Evolutionary conservation across 768 basidiomycete genomes (phyloP).

Genomic region (Termitomyces sp.): DNA sequence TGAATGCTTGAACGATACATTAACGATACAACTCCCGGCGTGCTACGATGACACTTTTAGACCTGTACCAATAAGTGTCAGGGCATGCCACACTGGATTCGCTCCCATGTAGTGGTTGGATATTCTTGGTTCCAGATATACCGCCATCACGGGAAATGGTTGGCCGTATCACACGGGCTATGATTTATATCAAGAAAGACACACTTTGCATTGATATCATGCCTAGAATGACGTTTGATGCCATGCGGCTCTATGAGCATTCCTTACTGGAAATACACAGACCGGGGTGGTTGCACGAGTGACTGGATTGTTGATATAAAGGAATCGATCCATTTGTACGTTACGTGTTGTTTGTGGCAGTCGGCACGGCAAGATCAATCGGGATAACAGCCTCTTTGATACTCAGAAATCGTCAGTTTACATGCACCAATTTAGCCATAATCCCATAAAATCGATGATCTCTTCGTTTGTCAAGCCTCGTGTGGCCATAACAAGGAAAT

Average conservation of each 20-base stretch:
- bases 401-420: not conserved
- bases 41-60: not conserved
- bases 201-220: slow-evolving; percentile 6
- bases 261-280: slow-evolving; percentile 14
- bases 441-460: slow-evolving; percentile 47
- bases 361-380: slow-evolving; percentile 23
- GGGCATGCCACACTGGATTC: not conserved
- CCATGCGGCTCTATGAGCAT: not conserved
- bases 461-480: slow-evolving; percentile 51
- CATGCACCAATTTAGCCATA: slow-evolving; percentile 31
- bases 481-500: slow-evolving; percentile 50
- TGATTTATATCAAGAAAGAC: slow-evolving; percentile 10
- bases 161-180: not conserved
- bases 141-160: not conserved
- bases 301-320: slow-evolving; percentile 36
- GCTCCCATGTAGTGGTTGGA: not conserved
- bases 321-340: slow-evolving; percentile 35
- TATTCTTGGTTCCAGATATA: not conserved
- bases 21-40: not conserved
- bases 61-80: not conserved
- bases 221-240: not conserved
- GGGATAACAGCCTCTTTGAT: slow-evolving; percentile 11
- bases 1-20: not conserved
- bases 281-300: slow-evolving; percentile 24
- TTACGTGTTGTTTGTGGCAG: slow-evolving; percentile 26